Conservation (phyloP, 768 basidiomycete species). For the Kondoa subrosea region DNA sequence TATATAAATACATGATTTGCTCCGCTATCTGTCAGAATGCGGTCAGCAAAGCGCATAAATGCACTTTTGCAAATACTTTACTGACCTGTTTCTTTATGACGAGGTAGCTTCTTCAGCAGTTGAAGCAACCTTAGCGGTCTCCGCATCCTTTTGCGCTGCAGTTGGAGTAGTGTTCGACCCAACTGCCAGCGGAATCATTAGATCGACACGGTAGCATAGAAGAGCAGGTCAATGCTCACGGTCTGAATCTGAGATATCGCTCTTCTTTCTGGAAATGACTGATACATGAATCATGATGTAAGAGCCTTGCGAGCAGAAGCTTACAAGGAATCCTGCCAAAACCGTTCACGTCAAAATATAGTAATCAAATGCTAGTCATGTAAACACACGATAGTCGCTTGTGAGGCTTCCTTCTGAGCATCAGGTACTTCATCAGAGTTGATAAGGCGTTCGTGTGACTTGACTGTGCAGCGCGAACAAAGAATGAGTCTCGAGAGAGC, state of each 20-base stretch:
- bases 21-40: neutral
- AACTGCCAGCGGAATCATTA: neutral
- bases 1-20: neutral
- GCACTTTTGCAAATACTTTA: neutral
- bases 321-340: too few relatives aligned
- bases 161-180: conserved; percentile 1
- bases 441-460: neutral
- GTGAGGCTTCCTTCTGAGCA: neutral
- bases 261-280: too few relatives aligned
- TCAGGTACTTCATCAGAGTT: neutral
- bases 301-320: too few relatives aligned
- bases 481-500: neutral
- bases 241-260: neutral
- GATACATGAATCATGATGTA: too few relatives aligned
- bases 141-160: neutral
- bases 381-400: neutral
- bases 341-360: too few relatives aligned
- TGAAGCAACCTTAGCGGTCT: neutral
- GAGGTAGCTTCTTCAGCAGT: conserved; percentile 1
- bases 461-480: too few relatives aligned
- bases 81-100: neutral
- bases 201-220: neutral
- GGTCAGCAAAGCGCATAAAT: neutral
- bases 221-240: neutral
- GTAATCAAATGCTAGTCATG: neutral